Base-by-base conservation (phyloP, 2,329 filamentous ascomycete species). In the Hypoxylon sp. region DNA sequence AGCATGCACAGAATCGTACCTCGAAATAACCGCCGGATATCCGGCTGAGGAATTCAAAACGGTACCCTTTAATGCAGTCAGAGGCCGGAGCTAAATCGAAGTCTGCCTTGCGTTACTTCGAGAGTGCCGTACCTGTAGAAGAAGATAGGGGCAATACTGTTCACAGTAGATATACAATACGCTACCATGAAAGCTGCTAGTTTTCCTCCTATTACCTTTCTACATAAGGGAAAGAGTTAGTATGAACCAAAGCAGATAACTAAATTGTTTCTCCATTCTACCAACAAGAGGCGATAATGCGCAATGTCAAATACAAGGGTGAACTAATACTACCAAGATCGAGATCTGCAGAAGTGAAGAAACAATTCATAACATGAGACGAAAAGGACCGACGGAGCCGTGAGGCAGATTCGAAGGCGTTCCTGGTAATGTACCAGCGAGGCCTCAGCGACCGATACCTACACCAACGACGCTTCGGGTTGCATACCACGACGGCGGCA, bases 351-450 rank as follows among this genome's bases (percentile, higher is more conserved):
- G 23, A 16, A 27, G 14, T 16, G 12, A 16, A 16, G 14, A 12
- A 19, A 30, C 12, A 8, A 27, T n/a, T 11, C n/a, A 25, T 25
- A 30, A 34, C 8, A 51, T 25, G 30, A n/a, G 6, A 55, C 43
- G 39, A 47, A 53, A 57, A 32, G 54, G 25, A 23, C 32, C 39
- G 47, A 25, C 16, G 41, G 47, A 57, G 30, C 46, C 45, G 21
- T 53, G 27, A 53, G 61, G 61, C 61, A 59, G 54, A 63, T 43
- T 59, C n/a, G 47, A 63, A 54, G 48, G 47, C 48, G n/a, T 59
- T 34, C 39, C 37, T 34, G 5, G 16, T 32, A 25, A 16, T 12
- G 32, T 50, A 23, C 11, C 5, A 27, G n/a, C 23, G 39, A 25
- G 23, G n/a, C 5, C 5, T n/a, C 12, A n/a, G 11, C 23, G 19